Base-by-base conservation (phyloP, 352 stramenopile species). In the Nothophytophthora sp. region DNA sequence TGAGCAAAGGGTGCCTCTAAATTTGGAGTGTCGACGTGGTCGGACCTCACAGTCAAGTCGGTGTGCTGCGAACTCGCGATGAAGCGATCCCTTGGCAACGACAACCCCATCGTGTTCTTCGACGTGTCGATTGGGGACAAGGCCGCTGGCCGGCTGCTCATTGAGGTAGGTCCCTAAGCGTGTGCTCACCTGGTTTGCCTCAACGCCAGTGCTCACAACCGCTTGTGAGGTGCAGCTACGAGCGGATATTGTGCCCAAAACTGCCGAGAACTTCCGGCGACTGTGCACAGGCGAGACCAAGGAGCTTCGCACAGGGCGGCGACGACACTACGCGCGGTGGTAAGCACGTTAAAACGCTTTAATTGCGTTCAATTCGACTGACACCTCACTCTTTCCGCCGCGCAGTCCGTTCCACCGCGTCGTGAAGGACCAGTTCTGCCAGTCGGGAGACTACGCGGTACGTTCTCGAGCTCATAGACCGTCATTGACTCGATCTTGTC, bases 181-280 rank as follows among this genome's bases (percentile, higher is more conserved):
- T 36, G 12, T 38, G n/a, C 30, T 38, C 25, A 13, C 27, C n/a
- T n/a, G n/a, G n/a, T n/a, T n/a, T n/a, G n/a, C n/a, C n/a, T 8
- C 6, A 43, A 37, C 2, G 25, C 12, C 9, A 27, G 5, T 43
- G n/a, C n/a, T n/a, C n/a, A n/a, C n/a, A n/a, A n/a, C n/a, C n/a
- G n/a, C n/a, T 44, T 18, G n/a, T 19, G 24, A 37, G 5, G 3
- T 16, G 15, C 0, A 89, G 77, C 76, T 99, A 5, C 81, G 90
- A 35, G 88, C 91, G n/a, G 96, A 99, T 73, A 75, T 98, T 6
- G 94, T 97, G 25, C 96, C 96, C 1, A 78, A 81, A 32, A 98
- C 96, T 0, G 96, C 90, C 11, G 96, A 99, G 70, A 99, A 99
- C 72, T 99, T 99, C 68, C 77, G 96, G 35, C 85, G 78, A 33